Evolutionary conservation across 2,329 filamentous ascomycete species (phyloP), one percentile per base, ranked within the genome.

Genomic region (Xylariaceae sp.): DNA sequence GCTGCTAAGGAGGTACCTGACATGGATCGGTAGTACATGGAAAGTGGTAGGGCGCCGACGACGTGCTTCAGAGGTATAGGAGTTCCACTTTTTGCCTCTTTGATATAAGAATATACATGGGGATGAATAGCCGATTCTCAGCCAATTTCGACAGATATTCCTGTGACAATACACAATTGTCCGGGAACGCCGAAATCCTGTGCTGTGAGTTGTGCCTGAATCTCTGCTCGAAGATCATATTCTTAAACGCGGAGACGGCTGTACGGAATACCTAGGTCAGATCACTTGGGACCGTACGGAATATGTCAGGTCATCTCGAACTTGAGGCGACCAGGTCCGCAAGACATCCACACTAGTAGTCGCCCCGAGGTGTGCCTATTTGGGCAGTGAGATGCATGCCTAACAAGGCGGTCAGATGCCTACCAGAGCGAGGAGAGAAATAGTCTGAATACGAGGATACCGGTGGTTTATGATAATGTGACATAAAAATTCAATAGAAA

Each of bases 401-500:
- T 10, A 42, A 42, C 9, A 42, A 42, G 7, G 37, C 37, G 37
- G 37, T 42, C 37, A 42, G 37, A 42, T 42, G 11, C 37, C 37
- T 42, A 45, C 42, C 42, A n/a, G 42, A 45, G n/a, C 42, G 11
- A n/a, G 17, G 13, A 6, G 11, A 45, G 42, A 45, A 6, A 45
- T 45, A 45, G 5, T 10, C 11, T 45, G 42, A 45, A 45, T 45
- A 45, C 42, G 42, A 45, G 42, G 13, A 45, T 45, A 45, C 42
- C 11, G 13, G 13, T 6, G 5, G 13, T 6, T 45, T 30, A 13
- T 30, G n/a, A 9, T 23, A 51, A 51, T 51, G 11, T 51, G 49
- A 4, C 23, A 51, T 51, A 58, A 47, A 47, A 47, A 48, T 11
- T 51, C 35, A 35, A 51, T 55, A 57, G 51, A 42, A 48, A 55